phyloP scores from a whole-genome alignment of 148 eudicot species.

The Polygonum maritimum region DNA sequence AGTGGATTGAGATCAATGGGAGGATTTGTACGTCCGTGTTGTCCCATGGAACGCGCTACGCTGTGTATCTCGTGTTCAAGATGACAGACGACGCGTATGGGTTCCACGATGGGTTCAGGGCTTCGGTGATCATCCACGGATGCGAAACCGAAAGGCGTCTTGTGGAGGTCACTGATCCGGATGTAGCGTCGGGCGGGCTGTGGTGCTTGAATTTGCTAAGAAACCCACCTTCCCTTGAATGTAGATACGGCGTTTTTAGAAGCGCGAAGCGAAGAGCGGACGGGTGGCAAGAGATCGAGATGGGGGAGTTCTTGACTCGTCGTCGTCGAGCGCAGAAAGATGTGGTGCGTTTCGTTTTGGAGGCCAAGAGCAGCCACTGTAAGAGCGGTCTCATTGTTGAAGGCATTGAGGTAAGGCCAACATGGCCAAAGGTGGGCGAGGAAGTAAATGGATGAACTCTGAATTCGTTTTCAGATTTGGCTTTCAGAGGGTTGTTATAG shows the following conservation, averaged over 20 bases:
- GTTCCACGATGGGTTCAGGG: constrained; percentile 26
- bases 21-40: constrained; percentile 25
- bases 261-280: constrained; percentile 38
- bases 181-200: not conserved
- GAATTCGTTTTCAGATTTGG: too few relatives aligned
- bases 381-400: constrained; percentile 46
- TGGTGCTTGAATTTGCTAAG: not conserved
- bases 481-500: too few relatives aligned
- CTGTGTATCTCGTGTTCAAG: constrained; percentile 42
- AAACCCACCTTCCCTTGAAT: not conserved
- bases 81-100: constrained; percentile 24
- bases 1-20: constrained; percentile 48
- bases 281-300: constrained; percentile 58
- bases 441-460: too few relatives aligned
- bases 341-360: constrained; percentile 33
- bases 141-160: constrained; percentile 17
- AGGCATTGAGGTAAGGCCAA: constrained; percentile 64
- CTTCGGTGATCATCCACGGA: constrained; percentile 16
- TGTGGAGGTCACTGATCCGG: constrained; percentile 4
- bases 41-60: constrained; percentile 37
- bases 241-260: not conserved
- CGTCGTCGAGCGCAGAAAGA: constrained; percentile 15
- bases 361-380: constrained; percentile 23
- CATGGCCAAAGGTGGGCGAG: too few relatives aligned
- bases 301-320: constrained; percentile 31